Evolutionary conservation across 352 stramenopile genomes (phyloP), one percentile per base, ranked within the genome.

Genomic region (Pythium volutum): DNA sequence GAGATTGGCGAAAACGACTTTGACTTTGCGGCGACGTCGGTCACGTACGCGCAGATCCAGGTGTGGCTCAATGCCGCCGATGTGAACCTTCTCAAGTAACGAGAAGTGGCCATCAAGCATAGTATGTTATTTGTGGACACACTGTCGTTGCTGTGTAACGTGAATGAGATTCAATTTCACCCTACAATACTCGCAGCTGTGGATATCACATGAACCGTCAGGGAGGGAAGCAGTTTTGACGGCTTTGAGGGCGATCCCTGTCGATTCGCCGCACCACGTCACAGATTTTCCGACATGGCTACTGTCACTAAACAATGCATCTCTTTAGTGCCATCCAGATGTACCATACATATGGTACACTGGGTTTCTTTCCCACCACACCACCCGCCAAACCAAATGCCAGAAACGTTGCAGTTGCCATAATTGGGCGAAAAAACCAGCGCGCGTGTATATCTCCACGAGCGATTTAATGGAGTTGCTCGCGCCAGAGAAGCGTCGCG

Each of bases 391-490:
- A 49, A 25, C 25, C n/a, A 58, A 33, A 23, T 25, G 20, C 33
- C 47, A 36, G 38, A 58, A 67, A 56, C 60, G 31, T 67, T 67
- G 60, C 60, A 67, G 60, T 67, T 62, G 48, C 20, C 18, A n/a
- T n/a, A 25, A 26, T 25, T 58, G 29, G 10, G 3, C 29, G 22
- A 29, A 49, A 14, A 49, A 49, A n/a, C 25, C 4, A 18, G 16
- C n/a, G 42, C 20, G 25, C 8, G 42, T 49, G 42, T 42, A 42
- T 22, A 39, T 42, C 27, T 41, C 16, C 9, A 22, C 9, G 22
- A 3, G 23, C 12, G 4, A 34, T 26, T n/a, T 34, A 4, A 89
- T 90, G 81, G 71, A 87, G 58, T 61, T 89, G 51, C 71, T 93
- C 43, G 82, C 81, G 49, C 49, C 74, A 15, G 60, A 73, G 52